Evolutionary conservation across 352 stramenopile genomes (phyloP).

Genomic region (Globisporangium orthogonon): DNA sequence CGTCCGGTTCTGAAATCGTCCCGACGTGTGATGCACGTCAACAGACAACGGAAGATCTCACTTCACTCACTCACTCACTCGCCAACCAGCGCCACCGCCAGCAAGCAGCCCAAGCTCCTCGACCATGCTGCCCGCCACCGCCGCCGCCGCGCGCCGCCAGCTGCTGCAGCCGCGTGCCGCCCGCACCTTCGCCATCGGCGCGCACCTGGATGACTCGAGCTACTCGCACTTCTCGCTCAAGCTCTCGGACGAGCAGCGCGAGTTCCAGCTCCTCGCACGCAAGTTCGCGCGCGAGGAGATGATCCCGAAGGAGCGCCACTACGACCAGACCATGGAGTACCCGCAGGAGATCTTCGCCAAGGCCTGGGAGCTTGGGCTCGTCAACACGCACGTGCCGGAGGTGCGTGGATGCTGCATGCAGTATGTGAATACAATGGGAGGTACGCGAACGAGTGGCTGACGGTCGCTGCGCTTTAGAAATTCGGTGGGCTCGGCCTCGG

Average conservation of each 20-base stretch:
- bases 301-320: slow-evolving; percentile 82
- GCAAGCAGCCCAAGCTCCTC: background rate
- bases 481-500: slow-evolving; percentile 79
- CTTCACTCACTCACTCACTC: slow-evolving; percentile 12
- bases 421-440: too few relatives aligned
- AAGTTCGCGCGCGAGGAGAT: slow-evolving; percentile 90
- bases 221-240: slow-evolving; percentile 65
- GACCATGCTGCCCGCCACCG: slow-evolving; percentile 15
- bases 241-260: slow-evolving; percentile 82
- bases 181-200: slow-evolving; percentile 32
- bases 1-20: background rate
- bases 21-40: background rate
- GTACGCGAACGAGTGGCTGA: background rate
- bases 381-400: slow-evolving; percentile 85
- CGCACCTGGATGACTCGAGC: slow-evolving; percentile 47
- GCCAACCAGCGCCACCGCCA: slow-evolving; percentile 1
- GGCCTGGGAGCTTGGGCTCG: slow-evolving; percentile 84
- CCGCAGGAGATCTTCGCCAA: slow-evolving; percentile 86
- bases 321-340: slow-evolving; percentile 83
- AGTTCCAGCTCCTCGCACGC: slow-evolving; percentile 79
- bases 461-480: slow-evolving; percentile 16
- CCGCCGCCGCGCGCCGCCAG: slow-evolving; percentile 13
- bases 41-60: slow-evolving; percentile 1
- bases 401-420: background rate
- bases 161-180: slow-evolving; percentile 5